Conservation (phyloP, 2,329 filamentous ascomycete species). For the Fusarium cicatricum region DNA sequence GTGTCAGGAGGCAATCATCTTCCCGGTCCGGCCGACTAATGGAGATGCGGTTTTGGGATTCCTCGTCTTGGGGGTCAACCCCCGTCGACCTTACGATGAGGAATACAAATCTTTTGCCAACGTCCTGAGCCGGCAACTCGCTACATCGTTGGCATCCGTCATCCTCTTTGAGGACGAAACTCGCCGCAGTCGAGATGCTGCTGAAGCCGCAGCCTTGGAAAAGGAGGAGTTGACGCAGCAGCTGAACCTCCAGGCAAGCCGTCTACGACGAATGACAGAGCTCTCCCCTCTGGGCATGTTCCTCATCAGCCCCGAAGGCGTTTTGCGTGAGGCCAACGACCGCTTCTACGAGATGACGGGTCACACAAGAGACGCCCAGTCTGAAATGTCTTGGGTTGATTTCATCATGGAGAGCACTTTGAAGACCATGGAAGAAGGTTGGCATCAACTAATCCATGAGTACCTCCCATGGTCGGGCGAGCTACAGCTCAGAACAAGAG, state of each 20-base stretch:
- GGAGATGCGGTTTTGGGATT: slow-evolving; percentile 71
- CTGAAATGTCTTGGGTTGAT: slow-evolving; percentile 53
- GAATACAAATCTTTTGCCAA: slow-evolving; percentile 69
- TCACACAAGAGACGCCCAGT: slow-evolving; percentile 47
- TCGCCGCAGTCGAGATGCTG: slow-evolving; percentile 52
- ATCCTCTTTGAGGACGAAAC: slow-evolving; percentile 73
- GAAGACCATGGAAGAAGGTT: slow-evolving; percentile 46
- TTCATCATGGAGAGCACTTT: slow-evolving; percentile 50
- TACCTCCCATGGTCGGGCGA: slow-evolving; percentile 51
- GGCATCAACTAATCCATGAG: slow-evolving; percentile 48
- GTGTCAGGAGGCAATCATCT: slow-evolving; percentile 69
- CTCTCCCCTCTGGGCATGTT: slow-evolving; percentile 50
- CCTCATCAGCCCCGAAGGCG: slow-evolving; percentile 50
- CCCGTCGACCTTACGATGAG: slow-evolving; percentile 72
- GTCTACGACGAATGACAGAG: slow-evolving; percentile 50
- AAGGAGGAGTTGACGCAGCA: slow-evolving; percentile 47
- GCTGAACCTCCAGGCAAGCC: slow-evolving; percentile 47
- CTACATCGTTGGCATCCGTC: slow-evolving; percentile 69
- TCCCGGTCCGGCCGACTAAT: slow-evolving; percentile 71
- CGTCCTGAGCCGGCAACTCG: slow-evolving; percentile 57
- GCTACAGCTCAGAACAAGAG: slow-evolving; percentile 50
- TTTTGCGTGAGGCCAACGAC: slow-evolving; percentile 55
- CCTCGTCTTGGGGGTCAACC: slow-evolving; percentile 73
- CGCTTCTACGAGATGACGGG: slow-evolving; percentile 58
- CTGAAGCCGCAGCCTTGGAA: slow-evolving; percentile 47